Percentiles rank a stretch among this genome's conserved stretches.
phyloP scores from a whole-genome alignment of 228 moss, liverwort and hornwort genomes.

The Sphagnum magellanicum region DNA sequence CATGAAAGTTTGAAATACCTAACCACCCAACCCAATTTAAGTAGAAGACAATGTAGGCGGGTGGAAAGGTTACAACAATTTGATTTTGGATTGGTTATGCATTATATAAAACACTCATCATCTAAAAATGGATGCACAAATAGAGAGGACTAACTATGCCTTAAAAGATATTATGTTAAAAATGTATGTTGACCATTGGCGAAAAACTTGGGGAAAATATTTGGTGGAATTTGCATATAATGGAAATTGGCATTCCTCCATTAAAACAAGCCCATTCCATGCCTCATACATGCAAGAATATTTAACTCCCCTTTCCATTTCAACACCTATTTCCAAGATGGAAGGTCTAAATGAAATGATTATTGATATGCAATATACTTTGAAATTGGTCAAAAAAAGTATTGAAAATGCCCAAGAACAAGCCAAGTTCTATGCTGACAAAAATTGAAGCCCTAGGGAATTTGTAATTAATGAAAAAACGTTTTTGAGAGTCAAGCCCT shows the following conservation, averaged over 20 bases:
- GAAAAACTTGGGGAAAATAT: neutral
- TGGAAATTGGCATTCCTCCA: neutral
- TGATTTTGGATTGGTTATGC: neutral
- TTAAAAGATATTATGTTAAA: slow-evolving; percentile 6
- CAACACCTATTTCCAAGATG: neutral
- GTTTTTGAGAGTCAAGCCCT: neutral
- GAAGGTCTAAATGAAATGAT: neutral
- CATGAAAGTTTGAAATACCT: slow-evolving; percentile 1
- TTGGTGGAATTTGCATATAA: slow-evolving; percentile 5
- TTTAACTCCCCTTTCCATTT: neutral
- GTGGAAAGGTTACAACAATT: neutral
- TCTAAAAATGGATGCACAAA: slow-evolving; percentile 5
- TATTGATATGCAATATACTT: neutral
- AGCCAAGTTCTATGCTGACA: neutral
- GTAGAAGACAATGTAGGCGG: neutral
- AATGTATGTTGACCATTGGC: neutral
- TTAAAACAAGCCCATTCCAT: neutral
- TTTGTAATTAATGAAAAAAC: neutral
- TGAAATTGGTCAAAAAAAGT: no score
- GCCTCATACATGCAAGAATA: neutral
- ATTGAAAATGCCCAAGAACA: no score
- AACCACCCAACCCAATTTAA: slow-evolving; percentile 1
- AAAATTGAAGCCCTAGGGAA: neutral
- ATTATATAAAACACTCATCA: slow-evolving; percentile 1
- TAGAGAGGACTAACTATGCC: slow-evolving; percentile 3